A percentile compares a stretch with the other conserved stretches of the same genome.
Evolutionary conservation across 371 early-diverging fungal species (phyloP).

Genomic region (Syncephalastrum monosporum): DNA sequence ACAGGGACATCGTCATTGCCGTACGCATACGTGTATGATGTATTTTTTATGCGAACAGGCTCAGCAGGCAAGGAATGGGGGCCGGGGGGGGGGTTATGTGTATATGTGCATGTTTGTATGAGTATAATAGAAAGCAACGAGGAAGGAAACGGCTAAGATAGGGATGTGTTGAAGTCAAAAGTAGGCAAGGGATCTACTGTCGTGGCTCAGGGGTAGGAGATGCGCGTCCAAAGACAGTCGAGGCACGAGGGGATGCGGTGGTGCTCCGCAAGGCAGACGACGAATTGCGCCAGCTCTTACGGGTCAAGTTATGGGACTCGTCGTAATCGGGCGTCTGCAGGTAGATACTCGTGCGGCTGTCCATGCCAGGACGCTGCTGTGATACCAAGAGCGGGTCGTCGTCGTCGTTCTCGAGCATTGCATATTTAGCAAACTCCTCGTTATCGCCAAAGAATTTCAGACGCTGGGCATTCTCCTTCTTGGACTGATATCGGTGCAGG

Average conservation of each 20-base stretch:
- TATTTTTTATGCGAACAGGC: no score
- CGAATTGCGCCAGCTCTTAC: slow-evolving; percentile 22
- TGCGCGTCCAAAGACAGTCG: background rate
- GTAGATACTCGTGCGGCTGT: slow-evolving; percentile 27
- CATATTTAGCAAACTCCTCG: slow-evolving; percentile 43
- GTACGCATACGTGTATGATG: no score
- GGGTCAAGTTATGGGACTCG: slow-evolving; percentile 22
- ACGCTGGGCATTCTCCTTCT: slow-evolving; percentile 38
- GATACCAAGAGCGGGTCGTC: background rate
- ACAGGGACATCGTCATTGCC: no score
- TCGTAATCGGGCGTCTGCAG: slow-evolving; percentile 35
- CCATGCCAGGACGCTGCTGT: background rate
- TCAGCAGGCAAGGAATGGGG: no score
- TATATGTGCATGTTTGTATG: no score
- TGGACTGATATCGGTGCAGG: slow-evolving; percentile 47
- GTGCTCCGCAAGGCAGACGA: slow-evolving; percentile 10
- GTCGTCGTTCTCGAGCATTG: slow-evolving; percentile 25
- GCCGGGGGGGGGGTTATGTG: no score
- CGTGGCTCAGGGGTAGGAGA: slow-evolving; percentile 1
- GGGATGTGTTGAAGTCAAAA: no score
- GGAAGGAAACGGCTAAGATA: no score
- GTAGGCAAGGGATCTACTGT: background rate
- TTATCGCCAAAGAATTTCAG: slow-evolving; percentile 42
- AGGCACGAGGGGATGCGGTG: background rate
- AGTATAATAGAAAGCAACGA: no score